Evolutionary conservation across 805 yeast species (phyloP).

Genomic region (Kodamaea restingae): DNA sequence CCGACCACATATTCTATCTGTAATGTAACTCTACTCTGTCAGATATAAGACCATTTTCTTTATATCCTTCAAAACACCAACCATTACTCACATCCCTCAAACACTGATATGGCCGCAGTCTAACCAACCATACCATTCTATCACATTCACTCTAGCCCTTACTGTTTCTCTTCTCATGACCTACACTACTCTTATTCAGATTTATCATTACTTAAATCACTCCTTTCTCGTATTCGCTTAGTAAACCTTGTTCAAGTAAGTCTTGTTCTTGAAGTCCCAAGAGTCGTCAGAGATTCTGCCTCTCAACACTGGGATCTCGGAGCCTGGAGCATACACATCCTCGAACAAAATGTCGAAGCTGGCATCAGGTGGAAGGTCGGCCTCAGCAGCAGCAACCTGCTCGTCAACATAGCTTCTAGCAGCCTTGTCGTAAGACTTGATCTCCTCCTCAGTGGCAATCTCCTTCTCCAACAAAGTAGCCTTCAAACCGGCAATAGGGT

Average conservation of each 20-base stretch:
- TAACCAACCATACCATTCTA: too few species aligned
- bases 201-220: not conserved
- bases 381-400: constrained; percentile 91
- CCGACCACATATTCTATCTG: too few species aligned
- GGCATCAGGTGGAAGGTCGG: constrained; percentile 92
- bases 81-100: too few species aligned
- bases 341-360: constrained; percentile 91
- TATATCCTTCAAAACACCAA: too few species aligned
- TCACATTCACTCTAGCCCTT: too few species aligned
- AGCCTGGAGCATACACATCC: constrained; percentile 93
- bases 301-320: constrained; percentile 88
- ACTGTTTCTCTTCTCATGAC: too few species aligned
- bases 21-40: too few species aligned
- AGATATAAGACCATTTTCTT: too few species aligned
- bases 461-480: constrained; percentile 74
- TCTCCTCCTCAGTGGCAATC: constrained; percentile 91
- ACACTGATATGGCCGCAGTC: too few species aligned
- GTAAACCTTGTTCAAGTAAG: constrained; percentile 44
- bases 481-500: constrained; percentile 96
- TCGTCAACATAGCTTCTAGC: constrained; percentile 94
- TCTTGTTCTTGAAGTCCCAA: constrained; percentile 67
- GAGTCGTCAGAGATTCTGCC: constrained; percentile 96
- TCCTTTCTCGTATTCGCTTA: constrained; percentile 15
- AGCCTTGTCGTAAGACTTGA: constrained; percentile 90
- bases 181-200: too few species aligned